These are phyloP conservation scores for Candida dendrica DNA, from an alignment of 805 yeast species.

Conservation along the genomic window DNA sequence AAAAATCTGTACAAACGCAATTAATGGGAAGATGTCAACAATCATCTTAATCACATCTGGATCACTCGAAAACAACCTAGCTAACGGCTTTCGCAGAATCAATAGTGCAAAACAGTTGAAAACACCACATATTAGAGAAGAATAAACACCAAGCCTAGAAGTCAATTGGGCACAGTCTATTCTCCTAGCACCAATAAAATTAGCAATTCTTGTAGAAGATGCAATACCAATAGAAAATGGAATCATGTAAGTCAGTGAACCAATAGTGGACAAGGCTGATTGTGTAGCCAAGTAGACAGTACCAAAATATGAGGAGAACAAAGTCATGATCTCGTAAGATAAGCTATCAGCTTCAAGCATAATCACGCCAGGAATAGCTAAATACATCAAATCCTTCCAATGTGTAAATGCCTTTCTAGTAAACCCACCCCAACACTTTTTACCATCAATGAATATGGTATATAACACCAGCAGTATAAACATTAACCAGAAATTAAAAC, in stretches of 20 bases:
- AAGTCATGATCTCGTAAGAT: constrained; percentile 67
- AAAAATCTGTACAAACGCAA: constrained; percentile 57
- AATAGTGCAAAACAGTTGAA: constrained; percentile 42
- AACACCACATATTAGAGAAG: too few species aligned
- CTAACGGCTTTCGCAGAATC: constrained; percentile 40
- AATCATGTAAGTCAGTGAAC: constrained; percentile 58
- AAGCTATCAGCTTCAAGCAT: constrained; percentile 73
- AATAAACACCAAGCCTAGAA: too few species aligned
- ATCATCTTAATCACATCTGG: constrained; percentile 45
- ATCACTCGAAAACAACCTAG: constrained; percentile 56
- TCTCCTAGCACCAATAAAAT: constrained; percentile 55
- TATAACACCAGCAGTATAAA: constrained; percentile 17
- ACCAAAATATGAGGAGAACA: constrained; percentile 49
- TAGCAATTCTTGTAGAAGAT: constrained; percentile 65
- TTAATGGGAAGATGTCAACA: constrained; percentile 51
- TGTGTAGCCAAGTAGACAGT: constrained; percentile 46
- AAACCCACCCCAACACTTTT: constrained; percentile 66
- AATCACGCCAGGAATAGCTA: constrained; percentile 66
- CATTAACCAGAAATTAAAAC: constrained; percentile 67
- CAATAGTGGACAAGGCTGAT: constrained; percentile 42
- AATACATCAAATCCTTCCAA: constrained; percentile 50
- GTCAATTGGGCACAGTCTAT: constrained; percentile 38
- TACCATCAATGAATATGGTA: constrained; percentile 47
- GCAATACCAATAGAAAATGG: constrained; percentile 74
- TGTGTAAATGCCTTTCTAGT: constrained; percentile 39